These are phyloP conservation scores for Malassezia sp. DNA, from an alignment of 1,284 basidiomycete species.

Conservation along the genomic window DNA sequence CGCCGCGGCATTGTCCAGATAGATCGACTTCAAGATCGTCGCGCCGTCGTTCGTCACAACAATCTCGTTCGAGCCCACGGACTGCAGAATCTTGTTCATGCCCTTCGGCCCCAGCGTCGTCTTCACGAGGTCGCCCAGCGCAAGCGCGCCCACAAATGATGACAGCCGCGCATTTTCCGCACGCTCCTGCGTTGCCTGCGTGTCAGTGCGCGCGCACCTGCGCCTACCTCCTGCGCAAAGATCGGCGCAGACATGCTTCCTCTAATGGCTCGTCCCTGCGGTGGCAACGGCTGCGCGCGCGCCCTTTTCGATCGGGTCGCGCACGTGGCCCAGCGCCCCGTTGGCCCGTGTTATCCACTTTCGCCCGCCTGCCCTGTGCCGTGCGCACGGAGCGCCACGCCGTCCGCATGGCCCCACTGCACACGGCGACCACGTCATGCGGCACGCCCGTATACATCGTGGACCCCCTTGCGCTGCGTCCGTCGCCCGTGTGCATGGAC, in stretches of 20 bases:
- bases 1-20: conserved; percentile 94
- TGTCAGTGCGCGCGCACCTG: conserved; percentile 7
- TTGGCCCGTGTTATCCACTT: no score
- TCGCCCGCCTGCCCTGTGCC: no score
- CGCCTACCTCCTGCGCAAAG: conserved; percentile 36
- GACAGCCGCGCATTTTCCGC: conserved; percentile 96
- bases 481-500: no score
- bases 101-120: conserved; percentile 92
- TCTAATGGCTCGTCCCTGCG: no score
- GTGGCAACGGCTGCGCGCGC: no score
- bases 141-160: conserved; percentile 92
- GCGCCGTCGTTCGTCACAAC: conserved; percentile 98
- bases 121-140: conserved; percentile 93
- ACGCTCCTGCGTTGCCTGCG: conserved; percentile 84
- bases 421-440: no score
- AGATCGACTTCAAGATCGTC: conserved; percentile 92
- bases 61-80: conserved; percentile 77
- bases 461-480: no score
- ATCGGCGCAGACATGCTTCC: conserved; percentile 40
- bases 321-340: no score
- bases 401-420: no score
- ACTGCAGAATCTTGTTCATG: conserved; percentile 92
- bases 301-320: no score
- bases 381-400: no score
- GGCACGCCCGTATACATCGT: no score